Conservation (phyloP, 495 filamentous ascomycete species). For the Cercophora sp. region DNA sequence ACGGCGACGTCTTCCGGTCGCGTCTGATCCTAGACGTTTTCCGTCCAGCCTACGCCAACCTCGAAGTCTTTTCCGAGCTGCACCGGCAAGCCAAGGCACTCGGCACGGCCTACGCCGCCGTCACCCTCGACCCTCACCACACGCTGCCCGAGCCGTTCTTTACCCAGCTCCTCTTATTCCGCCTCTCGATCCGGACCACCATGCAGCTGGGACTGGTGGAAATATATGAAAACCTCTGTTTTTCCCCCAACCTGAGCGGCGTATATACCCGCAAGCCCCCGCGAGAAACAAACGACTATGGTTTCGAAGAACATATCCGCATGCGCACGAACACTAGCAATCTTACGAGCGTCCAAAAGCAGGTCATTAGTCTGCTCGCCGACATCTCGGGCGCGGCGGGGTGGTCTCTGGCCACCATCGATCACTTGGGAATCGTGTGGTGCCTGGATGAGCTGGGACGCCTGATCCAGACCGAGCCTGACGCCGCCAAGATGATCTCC, state of each 20-base stretch:
- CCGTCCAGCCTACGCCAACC: background rate
- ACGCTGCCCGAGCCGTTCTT: constrained; percentile 12
- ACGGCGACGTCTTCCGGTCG: constrained; percentile 5
- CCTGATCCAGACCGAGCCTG: constrained; percentile 34
- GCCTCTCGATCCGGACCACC: background rate
- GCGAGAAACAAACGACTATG: background rate
- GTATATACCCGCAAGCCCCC: constrained; percentile 1
- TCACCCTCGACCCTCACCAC: background rate
- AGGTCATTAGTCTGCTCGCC: background rate
- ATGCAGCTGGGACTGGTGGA: background rate
- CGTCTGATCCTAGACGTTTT: constrained; percentile 19
- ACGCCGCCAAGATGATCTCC: constrained; percentile 37
- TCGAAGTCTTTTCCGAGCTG: constrained; percentile 18
- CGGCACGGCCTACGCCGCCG: background rate
- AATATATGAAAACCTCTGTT: background rate
- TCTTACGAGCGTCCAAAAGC: background rate
- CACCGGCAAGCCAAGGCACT: constrained; percentile 12
- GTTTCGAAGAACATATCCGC: too few relatives aligned
- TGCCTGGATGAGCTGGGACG: constrained; percentile 45
- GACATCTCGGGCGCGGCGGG: background rate
- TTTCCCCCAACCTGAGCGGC: background rate
- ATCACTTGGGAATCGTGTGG: background rate
- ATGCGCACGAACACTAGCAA: too few relatives aligned
- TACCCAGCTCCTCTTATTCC: background rate
- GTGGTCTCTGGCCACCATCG: background rate